Percentiles rank a stretch among this genome's conserved stretches.
Conservation (phyloP, 306 rosid species). For the Corylus avellana region DNA sequence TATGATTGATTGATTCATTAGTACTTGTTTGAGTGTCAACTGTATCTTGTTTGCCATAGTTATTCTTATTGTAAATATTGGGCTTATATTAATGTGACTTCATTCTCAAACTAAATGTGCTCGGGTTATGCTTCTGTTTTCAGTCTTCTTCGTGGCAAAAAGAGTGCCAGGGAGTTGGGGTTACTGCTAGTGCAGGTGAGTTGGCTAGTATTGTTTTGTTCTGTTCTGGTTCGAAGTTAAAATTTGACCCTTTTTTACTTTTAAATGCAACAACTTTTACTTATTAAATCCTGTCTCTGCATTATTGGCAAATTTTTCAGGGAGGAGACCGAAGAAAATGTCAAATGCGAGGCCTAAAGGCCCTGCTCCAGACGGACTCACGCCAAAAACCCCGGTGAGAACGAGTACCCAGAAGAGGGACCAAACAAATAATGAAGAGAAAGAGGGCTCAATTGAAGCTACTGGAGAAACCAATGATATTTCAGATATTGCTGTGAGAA, state of each 20-base stretch:
- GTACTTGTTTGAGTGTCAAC: background rate
- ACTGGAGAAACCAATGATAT: conserved; percentile 33
- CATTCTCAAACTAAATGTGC: conserved; percentile 19
- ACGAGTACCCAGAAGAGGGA: conserved; percentile 42
- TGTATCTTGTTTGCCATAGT: background rate
- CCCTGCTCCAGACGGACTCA: conserved; percentile 56
- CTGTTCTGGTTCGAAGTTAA: conserved; percentile 6
- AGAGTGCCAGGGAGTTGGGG: conserved; percentile 44
- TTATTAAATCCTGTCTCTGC: conserved; percentile 6
- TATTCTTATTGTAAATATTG: conserved; percentile 8
- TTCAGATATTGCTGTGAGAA: conserved; percentile 32
- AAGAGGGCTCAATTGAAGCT: conserved; percentile 46
- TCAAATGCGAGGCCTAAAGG: conserved; percentile 51
- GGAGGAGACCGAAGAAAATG: conserved; percentile 59
- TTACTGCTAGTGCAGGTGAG: conserved; percentile 62
- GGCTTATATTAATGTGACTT: background rate
- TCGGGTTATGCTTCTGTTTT: conserved; percentile 14
- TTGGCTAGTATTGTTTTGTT: conserved; percentile 16
- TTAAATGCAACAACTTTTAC: background rate
- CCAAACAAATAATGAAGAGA: conserved; percentile 38
- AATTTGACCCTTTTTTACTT: background rate
- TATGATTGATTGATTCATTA: conserved; percentile 1
- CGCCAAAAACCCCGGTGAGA: conserved; percentile 41
- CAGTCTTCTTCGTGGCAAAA: conserved; percentile 62
- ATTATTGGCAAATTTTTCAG: conserved; percentile 55